A percentile compares a stretch with the other conserved stretches of the same genome.
Evolutionary conservation across 2,329 filamentous ascomycete species (phyloP).

Genomic region (Fusarium sp.): DNA sequence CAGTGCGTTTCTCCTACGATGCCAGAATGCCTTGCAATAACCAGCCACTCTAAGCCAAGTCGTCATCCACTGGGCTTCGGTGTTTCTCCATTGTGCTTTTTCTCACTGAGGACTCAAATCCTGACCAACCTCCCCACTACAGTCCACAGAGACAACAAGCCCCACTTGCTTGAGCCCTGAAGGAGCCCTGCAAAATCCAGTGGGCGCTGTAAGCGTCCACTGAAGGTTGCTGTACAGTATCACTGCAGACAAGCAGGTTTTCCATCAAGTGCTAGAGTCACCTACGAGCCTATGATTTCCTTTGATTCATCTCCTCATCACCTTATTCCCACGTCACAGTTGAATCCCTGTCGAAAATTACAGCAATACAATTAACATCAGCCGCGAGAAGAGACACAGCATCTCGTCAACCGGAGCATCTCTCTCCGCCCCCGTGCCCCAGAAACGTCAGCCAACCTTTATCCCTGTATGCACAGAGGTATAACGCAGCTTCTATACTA

Average conservation of each 20-base stretch:
- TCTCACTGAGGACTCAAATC: slow-evolving; percentile 1
- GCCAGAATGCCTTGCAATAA: slow-evolving; percentile 5
- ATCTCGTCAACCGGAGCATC: slow-evolving; percentile 23
- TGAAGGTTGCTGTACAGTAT: slow-evolving; percentile 27
- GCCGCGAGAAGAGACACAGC: slow-evolving; percentile 32
- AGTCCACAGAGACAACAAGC: slow-evolving; percentile 5
- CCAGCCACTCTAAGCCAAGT: slow-evolving; percentile 17
- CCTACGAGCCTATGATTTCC: slow-evolving; percentile 22
- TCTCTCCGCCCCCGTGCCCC: slow-evolving; percentile 28
- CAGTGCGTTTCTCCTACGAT: slow-evolving; percentile 17
- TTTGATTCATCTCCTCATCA: slow-evolving; percentile 22
- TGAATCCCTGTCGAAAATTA: slow-evolving; percentile 24
- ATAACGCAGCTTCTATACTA: slow-evolving; percentile 30
- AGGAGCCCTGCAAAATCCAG: slow-evolving; percentile 14
- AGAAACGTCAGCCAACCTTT: slow-evolving; percentile 36
- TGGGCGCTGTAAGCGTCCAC: slow-evolving; percentile 28
- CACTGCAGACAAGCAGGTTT: slow-evolving; percentile 28
- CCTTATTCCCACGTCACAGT: slow-evolving; percentile 34
- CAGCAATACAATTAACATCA: slow-evolving; percentile 24
- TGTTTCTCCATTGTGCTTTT: slow-evolving; percentile 15
- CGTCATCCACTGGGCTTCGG: slow-evolving; percentile 3
- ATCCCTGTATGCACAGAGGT: slow-evolving; percentile 29
- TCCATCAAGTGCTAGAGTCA: slow-evolving; percentile 15
- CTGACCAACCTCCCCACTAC: slow-evolving; percentile 18
- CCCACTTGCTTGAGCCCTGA: slow-evolving; percentile 36